Evolutionary conservation across 495 filamentous ascomycete genomes (phyloP).

Genomic region (Annulohypoxylon maeteangense): DNA sequence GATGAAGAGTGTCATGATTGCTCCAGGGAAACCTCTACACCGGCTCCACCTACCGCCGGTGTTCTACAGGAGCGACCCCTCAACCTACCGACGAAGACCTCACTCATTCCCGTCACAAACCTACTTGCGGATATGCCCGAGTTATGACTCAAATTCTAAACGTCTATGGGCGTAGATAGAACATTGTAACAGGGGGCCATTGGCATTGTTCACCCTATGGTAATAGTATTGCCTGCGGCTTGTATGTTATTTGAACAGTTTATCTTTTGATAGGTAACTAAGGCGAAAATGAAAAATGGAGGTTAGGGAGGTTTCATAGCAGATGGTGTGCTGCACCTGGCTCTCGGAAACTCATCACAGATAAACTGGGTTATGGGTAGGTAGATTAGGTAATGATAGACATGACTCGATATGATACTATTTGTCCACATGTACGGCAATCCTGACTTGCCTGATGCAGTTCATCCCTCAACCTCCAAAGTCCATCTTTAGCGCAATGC

Average conservation of each 20-base stretch:
- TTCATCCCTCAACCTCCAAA: constrained; percentile 64
- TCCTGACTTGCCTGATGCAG: not conserved
- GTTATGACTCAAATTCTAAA: not conserved
- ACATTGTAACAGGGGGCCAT: too few relatives aligned
- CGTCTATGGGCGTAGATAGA: not conserved
- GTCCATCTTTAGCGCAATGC: constrained; percentile 93
- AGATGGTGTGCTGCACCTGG: too few relatives aligned
- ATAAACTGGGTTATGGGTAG: too few relatives aligned
- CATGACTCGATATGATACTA: not conserved
- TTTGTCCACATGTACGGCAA: not conserved
- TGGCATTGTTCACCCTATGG: too few relatives aligned
- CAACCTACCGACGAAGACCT: constrained; percentile 3
- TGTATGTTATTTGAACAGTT: too few relatives aligned
- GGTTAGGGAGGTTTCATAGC: too few relatives aligned
- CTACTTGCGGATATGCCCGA: not conserved
- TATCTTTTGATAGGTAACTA: too few relatives aligned
- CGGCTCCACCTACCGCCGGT: not conserved
- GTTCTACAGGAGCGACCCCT: constrained; percentile 3
- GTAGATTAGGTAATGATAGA: too few relatives aligned
- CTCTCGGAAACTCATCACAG: too few relatives aligned
- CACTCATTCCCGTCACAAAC: not conserved
- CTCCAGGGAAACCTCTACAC: not conserved
- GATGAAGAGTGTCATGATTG: constrained; percentile 43
- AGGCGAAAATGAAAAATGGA: too few relatives aligned
- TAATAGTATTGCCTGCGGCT: too few relatives aligned